Conservation (phyloP, 495 filamentous ascomycete genomes). For the Neurospora terricola region DNA sequence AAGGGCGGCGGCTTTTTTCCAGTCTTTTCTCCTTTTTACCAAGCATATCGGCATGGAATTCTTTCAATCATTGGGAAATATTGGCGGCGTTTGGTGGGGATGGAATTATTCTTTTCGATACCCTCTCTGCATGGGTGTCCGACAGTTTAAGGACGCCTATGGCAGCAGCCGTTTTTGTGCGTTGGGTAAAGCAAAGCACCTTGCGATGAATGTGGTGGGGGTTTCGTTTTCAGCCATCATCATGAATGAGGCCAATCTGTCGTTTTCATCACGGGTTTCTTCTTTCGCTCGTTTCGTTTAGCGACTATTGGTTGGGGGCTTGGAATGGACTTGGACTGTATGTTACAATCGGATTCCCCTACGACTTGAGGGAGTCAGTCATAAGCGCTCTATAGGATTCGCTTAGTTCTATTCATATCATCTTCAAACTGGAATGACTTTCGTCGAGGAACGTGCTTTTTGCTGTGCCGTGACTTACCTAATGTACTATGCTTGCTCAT, state of each 20-base stretch:
- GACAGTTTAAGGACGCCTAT: constrained; percentile 1
- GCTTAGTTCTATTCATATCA: background rate
- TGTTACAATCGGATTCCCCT: background rate
- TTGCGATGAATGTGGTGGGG: background rate
- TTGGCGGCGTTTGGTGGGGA: constrained; percentile 18
- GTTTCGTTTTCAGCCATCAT: background rate
- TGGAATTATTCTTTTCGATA: constrained; percentile 21
- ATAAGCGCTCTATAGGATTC: background rate
- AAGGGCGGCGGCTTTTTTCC: constrained; percentile 4
- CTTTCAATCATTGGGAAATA: constrained; percentile 10
- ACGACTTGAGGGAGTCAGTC: background rate
- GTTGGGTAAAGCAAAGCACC: background rate
- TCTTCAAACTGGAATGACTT: background rate
- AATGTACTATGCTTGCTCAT: background rate
- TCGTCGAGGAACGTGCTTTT: background rate
- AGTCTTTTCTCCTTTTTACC: constrained; percentile 4
- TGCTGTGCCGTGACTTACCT: background rate
- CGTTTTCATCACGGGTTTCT: background rate
- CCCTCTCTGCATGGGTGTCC: constrained; percentile 23
- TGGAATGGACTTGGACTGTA: background rate
- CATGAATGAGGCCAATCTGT: background rate
- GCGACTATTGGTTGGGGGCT: background rate
- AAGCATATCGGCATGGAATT: constrained; percentile 10
- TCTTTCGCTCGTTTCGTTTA: background rate
- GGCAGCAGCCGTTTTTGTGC: constrained; percentile 6